Conservation (phyloP, 116 monocot species). For the Trichopus zeylanicus region DNA sequence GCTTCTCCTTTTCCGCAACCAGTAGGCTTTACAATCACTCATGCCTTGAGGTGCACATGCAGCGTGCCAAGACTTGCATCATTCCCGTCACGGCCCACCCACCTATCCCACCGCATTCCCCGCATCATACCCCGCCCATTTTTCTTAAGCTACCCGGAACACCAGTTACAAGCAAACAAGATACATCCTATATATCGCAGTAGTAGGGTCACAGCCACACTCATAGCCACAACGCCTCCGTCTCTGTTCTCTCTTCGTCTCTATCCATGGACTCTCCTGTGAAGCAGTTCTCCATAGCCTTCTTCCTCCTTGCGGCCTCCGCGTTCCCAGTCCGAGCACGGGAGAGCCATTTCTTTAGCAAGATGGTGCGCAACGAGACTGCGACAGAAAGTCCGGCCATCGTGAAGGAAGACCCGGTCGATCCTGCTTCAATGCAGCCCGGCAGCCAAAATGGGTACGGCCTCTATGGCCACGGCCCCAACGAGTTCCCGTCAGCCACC, state of each 20-base stretch:
- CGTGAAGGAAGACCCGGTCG: background rate
- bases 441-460: slow-evolving; percentile 24
- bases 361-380: slow-evolving; percentile 8
- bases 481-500: slow-evolving; percentile 11
- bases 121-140: slow-evolving; percentile 19
- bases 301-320: slow-evolving; percentile 18
- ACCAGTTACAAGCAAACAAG: background rate
- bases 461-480: slow-evolving; percentile 30
- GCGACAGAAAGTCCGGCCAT: background rate
- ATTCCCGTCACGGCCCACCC: background rate
- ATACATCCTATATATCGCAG: background rate
- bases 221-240: background rate
- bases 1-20: too few relatives aligned
- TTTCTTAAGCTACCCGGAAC: background rate
- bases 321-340: slow-evolving; percentile 10
- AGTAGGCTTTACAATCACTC: background rate
- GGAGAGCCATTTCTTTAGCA: slow-evolving; percentile 32
- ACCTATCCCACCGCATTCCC: slow-evolving; percentile 20
- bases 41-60: background rate
- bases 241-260: background rate
- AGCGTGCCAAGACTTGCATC: background rate
- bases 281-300: background rate
- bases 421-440: slow-evolving; percentile 9
- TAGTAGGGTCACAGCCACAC: background rate
- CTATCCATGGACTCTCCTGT: slow-evolving; percentile 10